Percentiles rank a stretch among this genome's conserved stretches.
phyloP scores from a whole-genome alignment of 2,329 filamentous ascomycete species.

The Ciborinia camelliae region DNA sequence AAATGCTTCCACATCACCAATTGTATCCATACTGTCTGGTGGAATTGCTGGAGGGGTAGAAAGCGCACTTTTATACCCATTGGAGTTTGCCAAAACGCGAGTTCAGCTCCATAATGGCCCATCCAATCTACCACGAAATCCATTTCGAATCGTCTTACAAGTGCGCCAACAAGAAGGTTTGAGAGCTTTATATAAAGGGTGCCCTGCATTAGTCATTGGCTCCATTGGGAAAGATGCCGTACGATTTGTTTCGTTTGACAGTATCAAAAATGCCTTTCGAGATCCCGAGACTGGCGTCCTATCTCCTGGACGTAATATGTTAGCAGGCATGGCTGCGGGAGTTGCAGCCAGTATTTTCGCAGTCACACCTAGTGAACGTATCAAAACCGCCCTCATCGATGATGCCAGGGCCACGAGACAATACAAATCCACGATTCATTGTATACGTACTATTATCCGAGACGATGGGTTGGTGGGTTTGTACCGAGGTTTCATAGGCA shows the following conservation, averaged over 20 bases:
- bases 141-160: constrained; percentile 52
- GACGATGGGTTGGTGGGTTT: constrained; percentile 44
- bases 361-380: constrained; percentile 64
- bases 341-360: constrained; percentile 60
- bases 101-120: constrained; percentile 50
- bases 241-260: constrained; percentile 63
- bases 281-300: constrained; percentile 53
- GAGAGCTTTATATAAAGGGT: constrained; percentile 46
- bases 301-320: constrained; percentile 53
- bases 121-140: constrained; percentile 49
- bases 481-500: constrained; percentile 45
- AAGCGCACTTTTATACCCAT: constrained; percentile 47
- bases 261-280: constrained; percentile 62
- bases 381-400: constrained; percentile 59
- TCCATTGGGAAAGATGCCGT: constrained; percentile 60
- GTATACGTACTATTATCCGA: constrained; percentile 38
- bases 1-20: constrained; percentile 19
- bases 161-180: constrained; percentile 56
- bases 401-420: constrained; percentile 27
- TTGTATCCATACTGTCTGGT: constrained; percentile 31
- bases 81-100: constrained; percentile 66
- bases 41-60: constrained; percentile 30
- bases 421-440: constrained; percentile 38
- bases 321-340: constrained; percentile 62
- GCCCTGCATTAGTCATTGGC: constrained; percentile 27